Evolutionary conservation across 2,329 filamentous ascomycete species (phyloP), one percentile per base, ranked within the genome.

Genomic region (Aspergillus pseudonomiae): DNA sequence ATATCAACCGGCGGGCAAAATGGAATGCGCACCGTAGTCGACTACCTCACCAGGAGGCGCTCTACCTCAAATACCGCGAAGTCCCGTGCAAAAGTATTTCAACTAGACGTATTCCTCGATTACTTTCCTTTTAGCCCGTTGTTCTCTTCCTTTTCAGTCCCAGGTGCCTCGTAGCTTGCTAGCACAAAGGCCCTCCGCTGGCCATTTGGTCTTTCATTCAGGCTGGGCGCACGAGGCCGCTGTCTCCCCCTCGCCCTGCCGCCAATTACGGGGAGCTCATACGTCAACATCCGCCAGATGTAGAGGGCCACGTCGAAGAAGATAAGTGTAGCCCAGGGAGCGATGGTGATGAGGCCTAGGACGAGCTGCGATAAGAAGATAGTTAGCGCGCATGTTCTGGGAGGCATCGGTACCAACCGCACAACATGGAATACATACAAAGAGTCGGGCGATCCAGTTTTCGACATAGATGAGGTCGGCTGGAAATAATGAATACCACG

Each of bases 261-360:
- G 4, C 88, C 88, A 54, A 89, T 70, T 34, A 85, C 73, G 1
- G 88, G 88, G 2, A 89, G 75, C 64, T 89, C 84, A 74, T 89
- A 86, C 48, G 82, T 82, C 14, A 83, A 71, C 16, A 84, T 80
- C 64, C 89, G 87, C 74, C 84, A 85, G 63, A 87, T 67, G 76
- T 89, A 91, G 48, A 90, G 81, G 28, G 85, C 66, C 60, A 89
- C 74, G 73, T 91, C 89, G 79, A 90, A 90, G 66, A 88, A 61
- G 65, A 91, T 79, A 41, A 91, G 76, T 28, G 85, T 77, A 6
- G 84, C 75, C 87, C 88, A 91, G 12, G 89, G 89, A 2, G 84
- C 84, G 67, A 91, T 86, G 53, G 84, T 85, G 50, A 90, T 68
- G 50, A 86, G 69, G 28, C 85, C 88, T 63, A 90, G 82, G 62